Evolutionary conservation across 345 rosid species (phyloP).

Genomic region (Eucalyptus leucophloia): DNA sequence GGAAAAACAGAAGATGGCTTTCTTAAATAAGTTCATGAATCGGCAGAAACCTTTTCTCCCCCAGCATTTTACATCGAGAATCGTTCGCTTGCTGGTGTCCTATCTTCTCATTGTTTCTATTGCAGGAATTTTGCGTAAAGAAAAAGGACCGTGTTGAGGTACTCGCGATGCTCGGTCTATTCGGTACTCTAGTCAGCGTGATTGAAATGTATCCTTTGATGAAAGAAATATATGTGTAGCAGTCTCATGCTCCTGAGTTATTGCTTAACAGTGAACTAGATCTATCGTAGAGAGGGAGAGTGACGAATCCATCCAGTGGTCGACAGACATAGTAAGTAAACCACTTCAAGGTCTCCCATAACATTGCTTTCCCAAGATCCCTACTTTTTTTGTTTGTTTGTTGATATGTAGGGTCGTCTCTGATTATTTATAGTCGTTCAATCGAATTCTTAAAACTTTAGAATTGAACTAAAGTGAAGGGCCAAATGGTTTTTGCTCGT

Average conservation of each 20-base stretch:
- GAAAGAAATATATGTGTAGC: neutral
- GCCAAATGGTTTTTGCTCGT: neutral
- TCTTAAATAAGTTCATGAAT: neutral
- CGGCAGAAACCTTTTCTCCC: neutral
- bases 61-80: neutral
- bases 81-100: neutral
- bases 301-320: conserved; percentile 33
- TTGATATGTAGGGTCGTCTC: neutral
- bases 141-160: conserved; percentile 39
- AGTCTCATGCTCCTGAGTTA: neutral
- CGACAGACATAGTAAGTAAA: conserved; percentile 27
- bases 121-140: conserved; percentile 55
- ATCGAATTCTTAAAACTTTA: neutral
- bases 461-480: neutral
- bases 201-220: conserved; percentile 21
- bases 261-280: conserved; percentile 1
- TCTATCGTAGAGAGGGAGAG: conserved; percentile 28
- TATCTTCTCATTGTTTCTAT: neutral
- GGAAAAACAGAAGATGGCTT: neutral
- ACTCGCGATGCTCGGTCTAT: conserved; percentile 35
- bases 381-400: neutral
- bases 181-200: conserved; percentile 28
- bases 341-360: neutral
- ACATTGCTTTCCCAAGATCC: neutral
- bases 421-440: too few relatives aligned